Evolutionary conservation across 495 filamentous ascomycete genomes (phyloP).

Genomic region (Aspergillus mulundensis): DNA sequence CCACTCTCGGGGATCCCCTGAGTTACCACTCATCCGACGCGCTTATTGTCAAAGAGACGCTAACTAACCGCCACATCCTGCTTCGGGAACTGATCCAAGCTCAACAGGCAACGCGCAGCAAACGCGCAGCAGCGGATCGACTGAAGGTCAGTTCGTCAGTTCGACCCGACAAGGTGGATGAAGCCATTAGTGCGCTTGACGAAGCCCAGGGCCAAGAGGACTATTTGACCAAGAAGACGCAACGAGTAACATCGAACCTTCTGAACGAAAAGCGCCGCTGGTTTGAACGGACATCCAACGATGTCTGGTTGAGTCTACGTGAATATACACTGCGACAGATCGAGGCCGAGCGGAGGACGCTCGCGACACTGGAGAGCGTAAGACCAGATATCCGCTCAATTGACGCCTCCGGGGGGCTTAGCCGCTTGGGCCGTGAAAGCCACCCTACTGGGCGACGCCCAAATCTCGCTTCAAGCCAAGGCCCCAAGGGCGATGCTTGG

Average conservation of each 20-base stretch:
- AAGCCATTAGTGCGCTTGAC: slow-evolving; percentile 82
- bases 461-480: slow-evolving; percentile 80
- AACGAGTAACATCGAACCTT: slow-evolving; percentile 83
- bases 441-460: slow-evolving; percentile 72
- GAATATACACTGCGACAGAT: slow-evolving; percentile 95
- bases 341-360: slow-evolving; percentile 86
- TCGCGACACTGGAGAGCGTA: slow-evolving; percentile 87
- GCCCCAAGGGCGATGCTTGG: slow-evolving; percentile 95
- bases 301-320: slow-evolving; percentile 73
- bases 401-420: slow-evolving; percentile 83
- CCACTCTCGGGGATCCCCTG: slow-evolving; percentile 88
- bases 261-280: slow-evolving; percentile 84
- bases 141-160: slow-evolving; percentile 80
- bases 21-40: slow-evolving; percentile 94
- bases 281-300: slow-evolving; percentile 81
- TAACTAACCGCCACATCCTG: slow-evolving; percentile 98
- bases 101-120: slow-evolving; percentile 72
- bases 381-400: slow-evolving; percentile 91
- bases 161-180: slow-evolving; percentile 90
- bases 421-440: slow-evolving; percentile 79
- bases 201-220: slow-evolving; percentile 77
- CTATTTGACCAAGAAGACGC: slow-evolving; percentile 75
- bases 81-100: slow-evolving; percentile 89
- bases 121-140: slow-evolving; percentile 78
- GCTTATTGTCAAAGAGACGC: slow-evolving; percentile 97